phyloP scores from a whole-genome alignment of 1,284 basidiomycete genomes.

The Moesziomyces sp. region DNA sequence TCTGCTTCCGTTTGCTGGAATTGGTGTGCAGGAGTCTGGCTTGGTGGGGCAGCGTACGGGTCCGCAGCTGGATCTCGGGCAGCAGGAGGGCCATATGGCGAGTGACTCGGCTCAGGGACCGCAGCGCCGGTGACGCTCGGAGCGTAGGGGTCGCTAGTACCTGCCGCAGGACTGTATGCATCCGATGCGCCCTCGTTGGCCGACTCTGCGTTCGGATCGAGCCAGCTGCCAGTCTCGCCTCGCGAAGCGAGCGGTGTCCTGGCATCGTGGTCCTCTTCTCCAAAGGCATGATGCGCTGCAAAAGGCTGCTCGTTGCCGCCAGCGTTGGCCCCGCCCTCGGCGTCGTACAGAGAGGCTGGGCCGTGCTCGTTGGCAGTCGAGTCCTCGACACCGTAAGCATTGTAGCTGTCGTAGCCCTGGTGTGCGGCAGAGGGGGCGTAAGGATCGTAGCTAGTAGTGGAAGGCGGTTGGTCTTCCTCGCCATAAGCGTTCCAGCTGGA shows the following conservation, averaged over 20 bases:
- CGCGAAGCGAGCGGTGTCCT: conserved; percentile 27
- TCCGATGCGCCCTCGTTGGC: conserved; percentile 10
- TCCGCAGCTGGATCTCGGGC: conserved; percentile 5
- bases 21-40: conserved; percentile 1
- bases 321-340: conserved; percentile 1
- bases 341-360: conserved; percentile 4
- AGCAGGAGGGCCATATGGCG: conserved; percentile 13
- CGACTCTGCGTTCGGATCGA: conserved; percentile 4
- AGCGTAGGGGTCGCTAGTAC: conserved; percentile 6
- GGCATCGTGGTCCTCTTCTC: conserved; percentile 24
- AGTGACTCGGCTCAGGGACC: conserved; percentile 10
- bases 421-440: conserved; percentile 10
- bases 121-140: background rate
- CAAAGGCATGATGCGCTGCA: background rate
- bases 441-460: conserved; percentile 4
- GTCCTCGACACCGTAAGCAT: conserved; percentile 1
- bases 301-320: background rate
- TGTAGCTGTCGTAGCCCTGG: conserved; percentile 11
- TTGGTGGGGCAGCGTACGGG: conserved; percentile 12
- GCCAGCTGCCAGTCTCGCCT: conserved; percentile 23
- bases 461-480: conserved; percentile 7
- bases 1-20: background rate
- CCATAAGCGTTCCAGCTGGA: conserved; percentile 19
- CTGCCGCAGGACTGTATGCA: conserved; percentile 16
- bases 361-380: background rate